These are phyloP conservation scores for Diplodia sapinea DNA, from an alignment of 2,329 filamentous ascomycete species.

Conservation along the genomic window DNA sequence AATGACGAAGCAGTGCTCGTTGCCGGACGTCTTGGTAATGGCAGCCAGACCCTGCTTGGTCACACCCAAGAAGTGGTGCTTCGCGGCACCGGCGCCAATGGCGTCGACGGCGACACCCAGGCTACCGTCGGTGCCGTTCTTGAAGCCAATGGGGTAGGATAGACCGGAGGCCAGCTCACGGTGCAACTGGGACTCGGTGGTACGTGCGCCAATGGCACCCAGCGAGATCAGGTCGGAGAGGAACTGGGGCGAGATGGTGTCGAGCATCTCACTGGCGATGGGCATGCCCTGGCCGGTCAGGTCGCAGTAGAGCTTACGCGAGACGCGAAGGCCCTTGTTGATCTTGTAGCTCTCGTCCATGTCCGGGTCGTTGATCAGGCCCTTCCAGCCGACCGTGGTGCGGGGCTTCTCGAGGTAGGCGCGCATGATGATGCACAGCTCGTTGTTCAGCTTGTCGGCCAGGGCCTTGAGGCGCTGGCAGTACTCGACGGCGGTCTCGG, in stretches of 20 bases:
- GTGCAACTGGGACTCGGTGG: constrained; percentile 95
- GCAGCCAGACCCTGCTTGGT: constrained; percentile 96
- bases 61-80: constrained; percentile 97
- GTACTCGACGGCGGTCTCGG: constrained; percentile 85
- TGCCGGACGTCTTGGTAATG: constrained; percentile 90
- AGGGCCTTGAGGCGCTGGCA: constrained; percentile 77
- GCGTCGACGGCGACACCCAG: constrained; percentile 92
- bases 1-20: constrained; percentile 97
- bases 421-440: constrained; percentile 94
- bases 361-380: constrained; percentile 97
- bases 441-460: constrained; percentile 77
- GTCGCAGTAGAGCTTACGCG: constrained; percentile 91
- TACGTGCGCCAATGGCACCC: constrained; percentile 92
- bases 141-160: constrained; percentile 98
- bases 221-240: constrained; percentile 94
- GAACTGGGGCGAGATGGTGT: constrained; percentile 98
- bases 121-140: constrained; percentile 97
- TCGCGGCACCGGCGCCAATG: constrained; percentile 79
- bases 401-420: constrained; percentile 99
- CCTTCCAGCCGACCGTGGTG: constrained; percentile 98
- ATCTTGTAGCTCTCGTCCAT: constrained; percentile 98
- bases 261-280: constrained; percentile 97
- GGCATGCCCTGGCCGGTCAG: constrained; percentile 87
- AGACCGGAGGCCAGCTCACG: constrained; percentile 93
- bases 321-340: constrained; percentile 94